Base-by-base conservation (phyloP, 805 yeast genomes). In the Wickerhamiella occidentalis region DNA sequence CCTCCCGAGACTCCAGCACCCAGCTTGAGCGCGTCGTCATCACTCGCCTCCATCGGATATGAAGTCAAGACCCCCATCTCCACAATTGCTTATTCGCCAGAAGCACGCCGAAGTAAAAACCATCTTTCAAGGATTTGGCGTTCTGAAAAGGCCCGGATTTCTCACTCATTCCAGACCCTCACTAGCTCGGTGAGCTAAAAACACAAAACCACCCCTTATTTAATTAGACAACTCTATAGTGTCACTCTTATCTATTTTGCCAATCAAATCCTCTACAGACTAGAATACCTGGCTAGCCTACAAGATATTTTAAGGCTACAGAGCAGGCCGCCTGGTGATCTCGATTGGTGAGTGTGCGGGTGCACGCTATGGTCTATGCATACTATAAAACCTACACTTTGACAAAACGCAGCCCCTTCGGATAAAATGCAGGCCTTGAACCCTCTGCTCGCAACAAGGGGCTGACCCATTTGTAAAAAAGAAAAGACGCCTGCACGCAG, bases 21-120 rank as follows among this genome's bases (percentile, higher is more conserved):
- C 18, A 45, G 21, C 47, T 49, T 26, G 48, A 42, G 52, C 54
- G 56, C 29, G 35, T 58, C 62, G 4, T 40, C 48, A n/a, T 49
- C 51, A 9, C 51, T 49, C 12, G 48, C 44, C n/a, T 49, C 51
- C 8, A 49, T 49, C 37, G 43, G 43, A 26, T 33, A 45, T 23
- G 48, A 45, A 23, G 48, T 30, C 18, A 9, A 9, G n/a, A 45
- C 48, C 12, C 48, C 48, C 12, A 15, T 45, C 22, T 26, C 43
- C 17, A 36, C 42, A 12, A 9, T 40, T 18, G 29, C 36, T 12
- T 17, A 35, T 3, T 25, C 48, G 7, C 48, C 42, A 2, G 19
- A 15, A 23, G 45, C 30, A n/a, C 25, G 21, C 23, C 23, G 48
- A 19, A 22, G 42, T 12, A 36, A 37, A 45, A 36, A 45, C 29